Evolutionary conservation across 2,329 filamentous ascomycete genomes (phyloP).

Genomic region (Trichoderma harzianum): DNA sequence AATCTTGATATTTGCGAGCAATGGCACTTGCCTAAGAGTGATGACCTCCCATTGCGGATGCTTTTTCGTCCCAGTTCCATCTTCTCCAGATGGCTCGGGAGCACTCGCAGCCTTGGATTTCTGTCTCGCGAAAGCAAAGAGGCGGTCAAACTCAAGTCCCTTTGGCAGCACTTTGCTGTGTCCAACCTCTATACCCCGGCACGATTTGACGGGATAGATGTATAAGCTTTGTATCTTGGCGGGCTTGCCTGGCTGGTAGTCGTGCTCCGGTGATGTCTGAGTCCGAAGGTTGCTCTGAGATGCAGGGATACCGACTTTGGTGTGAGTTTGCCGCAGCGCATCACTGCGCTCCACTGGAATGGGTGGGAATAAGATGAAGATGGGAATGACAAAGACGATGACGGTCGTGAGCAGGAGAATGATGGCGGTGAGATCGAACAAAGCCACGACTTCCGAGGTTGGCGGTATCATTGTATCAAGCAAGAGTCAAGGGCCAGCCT

Average conservation of each 20-base stretch:
- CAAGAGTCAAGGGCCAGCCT: not conserved
- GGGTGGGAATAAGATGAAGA: slow-evolving; percentile 54
- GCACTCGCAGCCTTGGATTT: slow-evolving; percentile 14
- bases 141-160: slow-evolving; percentile 75
- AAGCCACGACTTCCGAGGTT: slow-evolving; percentile 23
- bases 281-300: slow-evolving; percentile 37
- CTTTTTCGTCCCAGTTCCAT: slow-evolving; percentile 27
- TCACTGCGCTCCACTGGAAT: slow-evolving; percentile 51
- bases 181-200: slow-evolving; percentile 69
- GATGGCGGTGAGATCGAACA: slow-evolving; percentile 32
- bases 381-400: slow-evolving; percentile 50
- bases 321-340: slow-evolving; percentile 54
- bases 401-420: slow-evolving; percentile 44
- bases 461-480: slow-evolving; percentile 24
- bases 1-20: slow-evolving; percentile 65
- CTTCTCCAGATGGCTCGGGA: slow-evolving; percentile 36
- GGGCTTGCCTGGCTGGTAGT: slow-evolving; percentile 23
- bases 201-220: slow-evolving; percentile 83
- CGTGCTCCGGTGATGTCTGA: slow-evolving; percentile 25
- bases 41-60: slow-evolving; percentile 63
- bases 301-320: slow-evolving; percentile 42
- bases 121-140: slow-evolving; percentile 76
- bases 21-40: slow-evolving; percentile 66
- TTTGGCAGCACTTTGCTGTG: slow-evolving; percentile 60
- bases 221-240: slow-evolving; percentile 59